These are phyloP conservation scores for Aaosphaeria pasadenensis DNA, from an alignment of 2,329 filamentous ascomycete species.

Conservation along the genomic window DNA sequence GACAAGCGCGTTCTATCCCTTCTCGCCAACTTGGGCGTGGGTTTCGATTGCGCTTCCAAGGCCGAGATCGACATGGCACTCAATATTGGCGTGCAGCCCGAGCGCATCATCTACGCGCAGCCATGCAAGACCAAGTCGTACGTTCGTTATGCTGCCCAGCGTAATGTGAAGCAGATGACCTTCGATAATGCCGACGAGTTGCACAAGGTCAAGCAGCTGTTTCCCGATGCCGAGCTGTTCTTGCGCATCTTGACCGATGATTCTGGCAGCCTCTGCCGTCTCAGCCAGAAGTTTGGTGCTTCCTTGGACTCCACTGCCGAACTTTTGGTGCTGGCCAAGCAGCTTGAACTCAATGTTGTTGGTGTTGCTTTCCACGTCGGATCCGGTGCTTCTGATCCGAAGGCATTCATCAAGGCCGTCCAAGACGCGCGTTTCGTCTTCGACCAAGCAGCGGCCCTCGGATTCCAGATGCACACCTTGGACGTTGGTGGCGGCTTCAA, in stretches of 20 bases:
- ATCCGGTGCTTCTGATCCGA: constrained; percentile 91
- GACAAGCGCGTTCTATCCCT: constrained; percentile 86
- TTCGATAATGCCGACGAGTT: constrained; percentile 98
- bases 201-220: constrained; percentile 94
- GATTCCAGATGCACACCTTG: constrained; percentile 79
- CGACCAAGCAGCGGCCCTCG: constrained; percentile 73
- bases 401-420: constrained; percentile 86
- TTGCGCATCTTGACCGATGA: constrained; percentile 96
- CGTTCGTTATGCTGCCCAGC: constrained; percentile 80
- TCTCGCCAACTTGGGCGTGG: constrained; percentile 82
- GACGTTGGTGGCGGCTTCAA: constrained; percentile 95
- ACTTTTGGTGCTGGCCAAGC: constrained; percentile 75
- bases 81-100: constrained; percentile 75
- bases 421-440: constrained; percentile 86
- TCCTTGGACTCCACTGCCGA: constrained; percentile 76
- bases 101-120: constrained; percentile 97
- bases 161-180: constrained; percentile 95
- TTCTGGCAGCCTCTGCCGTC: constrained; percentile 85
- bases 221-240: constrained; percentile 83
- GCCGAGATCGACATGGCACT: constrained; percentile 92
- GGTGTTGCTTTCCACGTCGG: constrained; percentile 98
- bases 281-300: constrained; percentile 97
- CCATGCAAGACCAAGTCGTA: constrained; percentile 99
- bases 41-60: constrained; percentile 98
- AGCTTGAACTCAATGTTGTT: constrained; percentile 83